Conservation (phyloP, 345 rosid genomes). For the Barbarea vulgaris region DNA sequence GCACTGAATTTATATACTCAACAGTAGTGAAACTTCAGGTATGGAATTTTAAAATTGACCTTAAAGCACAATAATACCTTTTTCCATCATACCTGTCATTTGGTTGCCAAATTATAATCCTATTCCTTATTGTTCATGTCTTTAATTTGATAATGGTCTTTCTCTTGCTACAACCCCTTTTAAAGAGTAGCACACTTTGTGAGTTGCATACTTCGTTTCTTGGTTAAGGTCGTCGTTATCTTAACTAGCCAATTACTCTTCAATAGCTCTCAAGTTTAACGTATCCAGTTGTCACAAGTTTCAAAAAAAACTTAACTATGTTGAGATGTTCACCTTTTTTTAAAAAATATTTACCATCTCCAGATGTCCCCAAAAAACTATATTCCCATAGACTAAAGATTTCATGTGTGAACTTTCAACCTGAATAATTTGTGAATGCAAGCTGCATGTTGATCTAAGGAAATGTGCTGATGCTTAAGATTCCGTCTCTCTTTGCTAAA, state of each 20-base stretch:
- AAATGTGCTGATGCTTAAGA: conserved; percentile 15
- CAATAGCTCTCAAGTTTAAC: background rate
- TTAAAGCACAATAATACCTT: background rate
- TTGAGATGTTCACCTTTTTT: conserved; percentile 10
- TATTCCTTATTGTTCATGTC: background rate
- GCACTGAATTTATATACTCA: conserved; percentile 82
- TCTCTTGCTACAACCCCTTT: background rate
- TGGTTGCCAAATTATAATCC: conserved; percentile 13
- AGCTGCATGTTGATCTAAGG: conserved; percentile 19
- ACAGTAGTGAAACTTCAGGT: conserved; percentile 90
- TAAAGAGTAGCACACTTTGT: background rate
- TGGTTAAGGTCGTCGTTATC: conserved; percentile 13
- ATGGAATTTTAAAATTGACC: conserved; percentile 11
- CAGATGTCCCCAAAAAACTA: background rate
- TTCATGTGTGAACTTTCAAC: conserved; percentile 19
- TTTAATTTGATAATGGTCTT: background rate
- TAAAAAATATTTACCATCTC: conserved; percentile 1
- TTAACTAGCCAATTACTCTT: conserved; percentile 2
- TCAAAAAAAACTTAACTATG: background rate
- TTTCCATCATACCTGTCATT: conserved; percentile 14
- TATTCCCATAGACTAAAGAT: background rate
- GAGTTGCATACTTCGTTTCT: background rate
- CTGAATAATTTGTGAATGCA: conserved; percentile 9
- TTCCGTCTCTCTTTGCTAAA: background rate
- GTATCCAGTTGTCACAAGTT: background rate